phyloP scores from a whole-genome alignment of 768 basidiomycete genomes.

The Boletus fagicola region DNA sequence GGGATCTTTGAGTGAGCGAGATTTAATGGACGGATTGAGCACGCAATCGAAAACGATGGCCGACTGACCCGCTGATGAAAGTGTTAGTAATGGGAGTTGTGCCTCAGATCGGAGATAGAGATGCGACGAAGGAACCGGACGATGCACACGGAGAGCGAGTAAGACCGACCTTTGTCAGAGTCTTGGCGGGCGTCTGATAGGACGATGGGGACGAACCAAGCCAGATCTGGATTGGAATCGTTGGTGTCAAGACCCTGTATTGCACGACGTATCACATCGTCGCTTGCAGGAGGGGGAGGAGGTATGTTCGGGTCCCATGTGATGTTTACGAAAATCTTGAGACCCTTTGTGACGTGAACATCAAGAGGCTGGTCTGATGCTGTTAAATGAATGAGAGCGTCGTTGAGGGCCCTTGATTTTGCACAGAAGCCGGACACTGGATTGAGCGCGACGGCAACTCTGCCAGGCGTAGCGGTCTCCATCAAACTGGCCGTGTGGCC shows the following conservation, averaged over 20 bases:
- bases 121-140: constrained; percentile 4
- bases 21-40: constrained; percentile 57
- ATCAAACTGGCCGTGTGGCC: constrained; percentile 14
- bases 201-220: constrained; percentile 68
- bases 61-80: constrained; percentile 57
- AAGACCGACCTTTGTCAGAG: constrained; percentile 63
- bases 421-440: constrained; percentile 72
- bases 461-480: constrained; percentile 17
- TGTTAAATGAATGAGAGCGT: constrained; percentile 30
- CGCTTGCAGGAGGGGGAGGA: constrained; percentile 59
- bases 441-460: constrained; percentile 39
- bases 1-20: constrained; percentile 55
- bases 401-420: constrained; percentile 51
- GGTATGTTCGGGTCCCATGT: constrained; percentile 70
- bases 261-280: constrained; percentile 57
- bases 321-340: constrained; percentile 74
- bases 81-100: constrained; percentile 5
- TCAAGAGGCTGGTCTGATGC: constrained; percentile 7
- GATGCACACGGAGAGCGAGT: constrained; percentile 6
- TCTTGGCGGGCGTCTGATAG: constrained; percentile 63
- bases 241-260: constrained; percentile 50
- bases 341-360: constrained; percentile 40
- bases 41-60: constrained; percentile 75
- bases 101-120: constrained; percentile 16
- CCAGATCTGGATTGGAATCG: constrained; percentile 37